Base-by-base conservation (phyloP, 1,284 basidiomycete species). In the Sporisorium graminicola region DNA sequence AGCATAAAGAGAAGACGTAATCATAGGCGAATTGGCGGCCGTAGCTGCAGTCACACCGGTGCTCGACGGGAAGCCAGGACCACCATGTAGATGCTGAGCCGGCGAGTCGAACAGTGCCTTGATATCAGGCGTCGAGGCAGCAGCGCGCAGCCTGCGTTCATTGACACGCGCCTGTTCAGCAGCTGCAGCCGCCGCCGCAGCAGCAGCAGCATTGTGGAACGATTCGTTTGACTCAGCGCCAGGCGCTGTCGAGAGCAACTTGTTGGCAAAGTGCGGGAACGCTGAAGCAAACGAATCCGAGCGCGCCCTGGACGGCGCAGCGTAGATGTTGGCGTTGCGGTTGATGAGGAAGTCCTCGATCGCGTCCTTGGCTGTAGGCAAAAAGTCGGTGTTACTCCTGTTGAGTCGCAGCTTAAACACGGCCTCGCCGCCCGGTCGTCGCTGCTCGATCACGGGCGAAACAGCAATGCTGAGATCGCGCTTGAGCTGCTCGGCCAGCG, bases 241-340 rank as follows among this genome's bases (percentile, higher is more conserved):
- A 5, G 72, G 65, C 0, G 78, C 70, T 0, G 77, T 77, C n/a
- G 82, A 83, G 60, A 83, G 71, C 2, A 98, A 91, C 87, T 96
- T 97, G 87, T 93, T 95, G 85, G 97, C 94, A 86, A 98, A 98
- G 86, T 97, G 95, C 35, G 94, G 93, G 88, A 98, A 95, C 1
- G 95, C 93, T 82, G 96, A 94, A 26, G 94, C 92, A 82, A 96
- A 96, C 5, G 94, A 94, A 85, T 98, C 95, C 29, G 92, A 92
- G 31, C 94, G 66, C 2, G 66, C 65, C 56, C 85, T 84, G 7
- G 84, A 82, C 22, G 84, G 82, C 1, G 86, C 79, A 12, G 86
- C 86, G 62, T 87, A 87, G 5, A 88, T 86, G 58, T 86, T 86
- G 60, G 87, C 84, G 80, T 93, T 94, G 81, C 95, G 91, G 71